Percentiles rank a stretch among this genome's conserved stretches.
These are phyloP conservation scores for Apostasia shenzhenica DNA, from an alignment of 106 monocot genomes.

Conservation along the genomic window DNA sequence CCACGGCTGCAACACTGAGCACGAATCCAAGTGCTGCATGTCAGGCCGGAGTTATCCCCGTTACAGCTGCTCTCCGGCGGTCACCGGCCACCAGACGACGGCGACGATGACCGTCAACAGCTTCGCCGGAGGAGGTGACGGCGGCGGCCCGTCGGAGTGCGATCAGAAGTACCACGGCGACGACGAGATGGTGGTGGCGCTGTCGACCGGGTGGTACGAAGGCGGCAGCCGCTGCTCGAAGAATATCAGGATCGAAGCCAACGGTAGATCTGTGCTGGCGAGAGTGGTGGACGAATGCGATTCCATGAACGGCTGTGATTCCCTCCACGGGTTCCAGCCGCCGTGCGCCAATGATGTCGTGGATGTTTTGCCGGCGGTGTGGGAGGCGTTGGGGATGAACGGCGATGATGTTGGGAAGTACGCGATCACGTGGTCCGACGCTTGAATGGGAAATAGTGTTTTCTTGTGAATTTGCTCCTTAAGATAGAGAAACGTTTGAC, in stretches of 20 bases:
- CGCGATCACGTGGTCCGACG: conserved; percentile 18
- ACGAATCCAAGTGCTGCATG: conserved; percentile 17
- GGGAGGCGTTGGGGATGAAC: conserved; percentile 25
- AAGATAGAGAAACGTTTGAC: too few species aligned
- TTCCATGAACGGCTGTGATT: conserved; percentile 32
- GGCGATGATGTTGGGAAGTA: conserved; percentile 2
- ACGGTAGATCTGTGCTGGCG: conserved; percentile 24
- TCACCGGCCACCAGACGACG: conserved; percentile 6
- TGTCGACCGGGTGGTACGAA: conserved; percentile 32
- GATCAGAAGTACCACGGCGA: conserved; percentile 22
- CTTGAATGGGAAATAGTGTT: too few species aligned
- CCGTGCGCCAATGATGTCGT: conserved; percentile 32
- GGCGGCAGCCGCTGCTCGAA: conserved; percentile 26
- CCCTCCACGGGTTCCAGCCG: conserved; percentile 18
- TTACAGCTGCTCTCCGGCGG: conserved; percentile 30
- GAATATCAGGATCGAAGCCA: conserved; percentile 20
- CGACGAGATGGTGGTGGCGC: conserved; percentile 21
- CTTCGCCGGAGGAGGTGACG: conserved; percentile 23
- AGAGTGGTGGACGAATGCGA: conserved; percentile 47
- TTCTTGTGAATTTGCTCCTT: too few species aligned
- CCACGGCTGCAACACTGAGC: conserved; percentile 15
- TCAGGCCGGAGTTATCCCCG: conserved; percentile 16
- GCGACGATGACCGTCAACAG: conserved; percentile 25
- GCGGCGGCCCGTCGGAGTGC: conserved; percentile 35
- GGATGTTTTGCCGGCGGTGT: conserved; percentile 26